Conservation (phyloP, 306 rosid species). For the Castanopsis chinensis region DNA sequence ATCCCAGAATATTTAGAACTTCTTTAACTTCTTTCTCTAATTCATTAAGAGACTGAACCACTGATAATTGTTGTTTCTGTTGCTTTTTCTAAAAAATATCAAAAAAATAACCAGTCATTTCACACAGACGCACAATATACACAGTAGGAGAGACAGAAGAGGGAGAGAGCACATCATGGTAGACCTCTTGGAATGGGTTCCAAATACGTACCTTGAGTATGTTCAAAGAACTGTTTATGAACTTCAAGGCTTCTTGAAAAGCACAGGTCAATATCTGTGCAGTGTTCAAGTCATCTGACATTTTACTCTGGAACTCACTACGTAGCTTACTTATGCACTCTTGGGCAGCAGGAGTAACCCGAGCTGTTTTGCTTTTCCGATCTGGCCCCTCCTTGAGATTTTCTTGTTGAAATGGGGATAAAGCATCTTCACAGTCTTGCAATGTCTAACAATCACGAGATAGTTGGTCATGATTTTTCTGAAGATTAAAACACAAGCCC, state of each 20-base stretch:
- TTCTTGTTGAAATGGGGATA: conserved; percentile 57
- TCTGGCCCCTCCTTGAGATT: conserved; percentile 31
- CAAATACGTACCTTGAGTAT: conserved; percentile 57
- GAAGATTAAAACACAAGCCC: neutral
- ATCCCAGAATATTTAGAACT: conserved; percentile 59
- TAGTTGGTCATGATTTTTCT: neutral
- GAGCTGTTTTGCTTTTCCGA: conserved; percentile 43
- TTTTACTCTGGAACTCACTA: conserved; percentile 68
- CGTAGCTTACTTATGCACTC: conserved; percentile 53
- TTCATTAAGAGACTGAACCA: conserved; percentile 59
- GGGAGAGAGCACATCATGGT: neutral
- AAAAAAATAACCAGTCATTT: conserved; percentile 18
- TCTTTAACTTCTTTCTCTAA: conserved; percentile 55
- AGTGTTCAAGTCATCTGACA: conserved; percentile 95
- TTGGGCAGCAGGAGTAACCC: conserved; percentile 52
- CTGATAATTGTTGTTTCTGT: conserved; percentile 48
- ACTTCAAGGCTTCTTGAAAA: conserved; percentile 81
- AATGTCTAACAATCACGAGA: conserved; percentile 62
- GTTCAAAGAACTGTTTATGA: conserved; percentile 62
- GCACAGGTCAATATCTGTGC: conserved; percentile 78
- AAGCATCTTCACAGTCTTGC: conserved; percentile 72
- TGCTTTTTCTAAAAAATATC: conserved; percentile 60
- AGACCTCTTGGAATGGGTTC: conserved; percentile 2
- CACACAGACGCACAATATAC: neutral
- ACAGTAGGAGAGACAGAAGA: neutral